Conservation (phyloP, 2,329 filamentous ascomycete species). For the Botryotinia convoluta region DNA sequence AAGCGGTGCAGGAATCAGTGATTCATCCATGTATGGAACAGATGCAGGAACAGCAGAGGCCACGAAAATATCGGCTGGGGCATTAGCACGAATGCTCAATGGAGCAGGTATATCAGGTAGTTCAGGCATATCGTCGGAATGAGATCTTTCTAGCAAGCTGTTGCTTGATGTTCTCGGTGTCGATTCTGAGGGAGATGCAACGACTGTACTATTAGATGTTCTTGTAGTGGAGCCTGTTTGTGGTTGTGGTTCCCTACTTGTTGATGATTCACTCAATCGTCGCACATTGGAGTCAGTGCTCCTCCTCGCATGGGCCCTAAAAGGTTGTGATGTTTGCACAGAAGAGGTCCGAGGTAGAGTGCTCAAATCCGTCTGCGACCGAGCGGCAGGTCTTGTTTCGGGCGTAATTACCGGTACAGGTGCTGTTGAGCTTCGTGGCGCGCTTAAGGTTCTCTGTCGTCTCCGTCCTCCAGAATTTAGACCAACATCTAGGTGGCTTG, state of each 20-base stretch:
- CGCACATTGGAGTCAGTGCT: conserved; percentile 34
- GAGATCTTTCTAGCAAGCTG: background rate
- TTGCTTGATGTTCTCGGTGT: conserved; percentile 16
- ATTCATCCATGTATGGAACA: conserved; percentile 27
- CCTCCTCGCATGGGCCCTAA: conserved; percentile 33
- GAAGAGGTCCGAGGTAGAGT: conserved; percentile 40
- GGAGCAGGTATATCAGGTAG: conserved; percentile 12
- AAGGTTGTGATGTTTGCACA: conserved; percentile 16
- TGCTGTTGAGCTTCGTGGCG: conserved; percentile 53
- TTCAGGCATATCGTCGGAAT: background rate
- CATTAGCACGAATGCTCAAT: conserved; percentile 26
- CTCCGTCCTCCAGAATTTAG: conserved; percentile 48
- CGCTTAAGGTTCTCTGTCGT: conserved; percentile 51
- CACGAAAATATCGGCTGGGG: conserved; percentile 29
- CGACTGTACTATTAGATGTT: background rate
- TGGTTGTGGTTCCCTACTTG: conserved; percentile 15
- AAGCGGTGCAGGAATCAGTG: conserved; percentile 34
- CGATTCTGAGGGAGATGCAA: conserved; percentile 22
- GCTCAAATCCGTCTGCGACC: conserved; percentile 64
- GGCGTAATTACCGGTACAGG: conserved; percentile 45
- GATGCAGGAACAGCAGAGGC: conserved; percentile 25
- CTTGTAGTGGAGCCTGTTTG: conserved; percentile 16
- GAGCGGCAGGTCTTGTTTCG: conserved; percentile 50
- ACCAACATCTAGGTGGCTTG: conserved; percentile 49
- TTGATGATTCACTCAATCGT: conserved; percentile 28